Evolutionary conservation across 78 protist species (phyloP), one percentile per base, ranked within the genome.

Genomic region (Capsaspora owczarzaki): DNA sequence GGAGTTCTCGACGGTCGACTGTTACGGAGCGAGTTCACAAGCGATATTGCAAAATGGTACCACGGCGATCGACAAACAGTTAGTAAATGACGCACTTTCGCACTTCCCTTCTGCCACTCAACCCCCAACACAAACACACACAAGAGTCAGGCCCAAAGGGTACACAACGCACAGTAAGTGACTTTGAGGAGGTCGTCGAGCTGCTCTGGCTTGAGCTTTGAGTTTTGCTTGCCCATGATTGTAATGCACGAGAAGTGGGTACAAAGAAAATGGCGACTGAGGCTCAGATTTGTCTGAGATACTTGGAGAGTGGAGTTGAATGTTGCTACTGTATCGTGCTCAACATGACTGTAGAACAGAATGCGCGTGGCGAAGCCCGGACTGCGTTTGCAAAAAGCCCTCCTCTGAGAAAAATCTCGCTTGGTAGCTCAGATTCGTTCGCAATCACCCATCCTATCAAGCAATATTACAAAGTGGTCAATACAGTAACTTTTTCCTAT

Each of bases 1-100:
- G 82, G 33, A 79, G 44, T 29, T 79, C 82, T 44, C 41, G 6
- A 20, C 35, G 22, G 47, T 51, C 69, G 43, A 79, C 82, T 79
- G 66, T 37, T 22, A 60, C 66, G 66, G 66, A 56, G 3, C 14
- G 38, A 1, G 70, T 22, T 8, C 16, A 61, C 23, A n/a, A 16
- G 41, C 4, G 40, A 8, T 20, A 47, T 6, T 14, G 47, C 10
- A 3, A 40, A 31, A 20, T 1, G 4, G 70, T 27, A 53, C 5
- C n/a, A 53, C 5, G 31, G 14, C 70, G 14, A 33, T 33, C 3
- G n/a, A 10, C 4, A 8, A 8, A 60, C 68, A 60, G 12, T 4
- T 4, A 27, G 12, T 23, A 8, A 16, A 8, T 4, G 8, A 4
- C 68, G 20, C 68, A 27, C 68, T 23, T 60, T 8, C 68, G 22